Evolutionary conservation across 306 rosid genomes (phyloP).

Genomic region (Sechiopsis laciniata): DNA sequence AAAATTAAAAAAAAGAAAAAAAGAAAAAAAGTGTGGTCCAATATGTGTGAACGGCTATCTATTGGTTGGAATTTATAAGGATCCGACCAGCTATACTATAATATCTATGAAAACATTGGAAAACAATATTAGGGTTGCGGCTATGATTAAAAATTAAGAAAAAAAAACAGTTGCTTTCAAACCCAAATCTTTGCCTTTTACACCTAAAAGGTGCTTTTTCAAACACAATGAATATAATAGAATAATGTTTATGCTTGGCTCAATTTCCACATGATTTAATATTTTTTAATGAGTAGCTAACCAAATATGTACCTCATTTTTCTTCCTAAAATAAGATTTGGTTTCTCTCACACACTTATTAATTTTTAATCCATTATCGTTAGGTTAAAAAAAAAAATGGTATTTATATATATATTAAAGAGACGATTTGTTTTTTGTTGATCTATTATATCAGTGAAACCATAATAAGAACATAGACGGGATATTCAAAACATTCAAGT

Average conservation of each 20-base stretch:
- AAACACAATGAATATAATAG: neutral
- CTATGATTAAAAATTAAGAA: neutral
- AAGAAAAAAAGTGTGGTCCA: neutral
- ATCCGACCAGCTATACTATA: neutral
- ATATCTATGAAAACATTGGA: neutral
- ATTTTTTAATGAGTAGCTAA: neutral
- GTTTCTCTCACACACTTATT: neutral
- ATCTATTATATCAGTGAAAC: too few relatives aligned
- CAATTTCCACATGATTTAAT: neutral
- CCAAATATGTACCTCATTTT: neutral
- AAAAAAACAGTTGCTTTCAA: slow-evolving; percentile 5
- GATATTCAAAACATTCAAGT: too few relatives aligned
- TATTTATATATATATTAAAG: too few relatives aligned
- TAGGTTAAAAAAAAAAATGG: too few relatives aligned
- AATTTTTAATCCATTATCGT: neutral
- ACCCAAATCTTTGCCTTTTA: slow-evolving; percentile 6
- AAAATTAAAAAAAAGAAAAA: too few relatives aligned
- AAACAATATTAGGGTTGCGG: neutral
- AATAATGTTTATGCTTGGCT: neutral
- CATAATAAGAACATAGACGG: too few relatives aligned
- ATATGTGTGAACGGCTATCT: neutral
- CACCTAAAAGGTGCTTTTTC: slow-evolving; percentile 6
- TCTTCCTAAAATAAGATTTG: neutral
- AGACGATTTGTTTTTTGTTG: too few relatives aligned
- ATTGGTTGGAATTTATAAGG: neutral